Base-by-base conservation (phyloP, 331 rosid genomes). In the Acacia pycnantha region DNA sequence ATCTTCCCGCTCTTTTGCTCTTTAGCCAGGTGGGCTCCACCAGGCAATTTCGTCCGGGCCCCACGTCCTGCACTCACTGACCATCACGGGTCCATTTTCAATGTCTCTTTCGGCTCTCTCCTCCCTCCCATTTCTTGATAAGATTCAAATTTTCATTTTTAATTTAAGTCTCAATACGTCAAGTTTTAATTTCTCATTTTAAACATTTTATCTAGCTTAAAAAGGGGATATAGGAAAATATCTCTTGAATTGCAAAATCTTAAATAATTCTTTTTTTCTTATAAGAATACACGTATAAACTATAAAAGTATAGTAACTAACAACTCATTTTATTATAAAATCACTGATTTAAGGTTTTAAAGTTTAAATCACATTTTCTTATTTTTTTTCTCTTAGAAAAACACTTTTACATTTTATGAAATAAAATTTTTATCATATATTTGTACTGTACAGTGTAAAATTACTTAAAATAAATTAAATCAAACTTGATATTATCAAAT, bases 21-120 rank as follows among this genome's bases (percentile, higher is more conserved):
- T 22, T 13, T n/a, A 56, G 73, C 71, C 65, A 40, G 51, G 44
- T n/a, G 79, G 87, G 82, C 74, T 80, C 77, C 79, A 77, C 41
- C 31, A 75, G 44, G 84, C 84, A 90, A 80, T 83, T 83, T 82
- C 89, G 44, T 65, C 8, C 53, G 59, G 89, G 88, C 11, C 87
- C 88, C 88, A 79, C 74, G 73, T 76, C 44, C 78, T 24, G 59
- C 77, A 44, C 81, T 70, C 16, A 35, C 75, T 19, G 24, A 64
- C 54, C 56, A 64, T 74, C 62, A 72, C 82, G 69, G 75, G 27
- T 61, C 61, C 56, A 14, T 14, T 19, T 71, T 71, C 40, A 46
- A 27, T 15, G 11, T 72, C 76, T 15, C 48, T 72, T 64, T 46
- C 58, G 76, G 76, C 66, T 24, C 33, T 58, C 65, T 24, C 29